Base-by-base conservation (phyloP, 441 rosid species). In the Melastoma candidum region DNA sequence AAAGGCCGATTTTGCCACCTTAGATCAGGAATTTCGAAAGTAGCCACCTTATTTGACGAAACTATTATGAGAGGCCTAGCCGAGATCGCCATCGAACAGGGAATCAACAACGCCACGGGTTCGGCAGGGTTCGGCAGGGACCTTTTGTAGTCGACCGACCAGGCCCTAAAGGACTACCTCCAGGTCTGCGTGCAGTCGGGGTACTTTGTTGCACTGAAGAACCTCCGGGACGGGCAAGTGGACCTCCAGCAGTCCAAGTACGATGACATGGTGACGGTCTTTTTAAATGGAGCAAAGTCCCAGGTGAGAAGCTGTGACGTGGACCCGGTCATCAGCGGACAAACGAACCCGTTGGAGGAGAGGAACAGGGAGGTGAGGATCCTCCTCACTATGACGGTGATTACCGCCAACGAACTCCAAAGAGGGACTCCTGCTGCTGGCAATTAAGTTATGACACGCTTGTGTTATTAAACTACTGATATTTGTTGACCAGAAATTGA, bases 361-460 rank as follows among this genome's bases (percentile, higher is more conserved):
- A 29, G 52, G 44, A 48, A 57, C n/a, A 12, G 61, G 7, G 29
- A 57, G 47, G 47, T 57, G 61, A 48, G 47, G 61, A 48, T 57
- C 17, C 61, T 48, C 11, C 22, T 57, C 50, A 12, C 61, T 3
- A 57, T 57, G 61, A 32, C 61, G 17, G 46, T 24, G 53, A 44
- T 26, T 22, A 43, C 61, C 24, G 53, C 47, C 36, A 0, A 3
- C 7, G 36, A 29, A 6, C 36, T 29, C 36, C 3, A 29, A 29
- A 6, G 36, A 29, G 36, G 36, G 7, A 29, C 36, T 29, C 36
- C 36, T 3, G 36, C 36, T 17, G 22, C 22, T 17, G 22, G 22
- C 22, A 17, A 29, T 29, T 29, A 29, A 29, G 7, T 29, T 3
- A 29, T 29, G 3, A 29, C 3, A 29, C 0, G 7, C 22, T 17